Evolutionary conservation across 192 early-diverging fungal species (phyloP).

Genomic region (Coemansia reversa): DNA sequence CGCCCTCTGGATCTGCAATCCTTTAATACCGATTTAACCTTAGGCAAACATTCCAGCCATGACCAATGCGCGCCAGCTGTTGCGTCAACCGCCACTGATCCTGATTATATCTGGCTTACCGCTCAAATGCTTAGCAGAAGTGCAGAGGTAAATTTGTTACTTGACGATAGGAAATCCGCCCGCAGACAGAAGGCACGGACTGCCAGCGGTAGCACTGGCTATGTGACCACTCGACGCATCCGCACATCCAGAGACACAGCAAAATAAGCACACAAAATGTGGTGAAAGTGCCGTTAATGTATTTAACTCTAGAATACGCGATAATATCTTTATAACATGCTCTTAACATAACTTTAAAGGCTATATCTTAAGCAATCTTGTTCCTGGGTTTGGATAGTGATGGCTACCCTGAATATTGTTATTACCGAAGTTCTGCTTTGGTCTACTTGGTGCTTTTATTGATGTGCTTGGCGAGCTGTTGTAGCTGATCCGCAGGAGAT

Average conservation of each 20-base stretch:
- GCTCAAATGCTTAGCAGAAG: conserved; percentile 25
- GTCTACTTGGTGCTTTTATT: no score
- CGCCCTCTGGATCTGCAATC: neutral
- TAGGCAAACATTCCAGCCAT: no score
- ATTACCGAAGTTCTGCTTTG: no score
- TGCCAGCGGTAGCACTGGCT: neutral
- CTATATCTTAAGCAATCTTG: no score
- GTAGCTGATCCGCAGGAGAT: no score
- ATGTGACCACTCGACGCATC: neutral
- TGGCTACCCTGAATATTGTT: no score
- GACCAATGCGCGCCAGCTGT: no score
- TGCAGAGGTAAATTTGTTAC: conserved; percentile 13
- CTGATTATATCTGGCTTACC: conserved; percentile 31
- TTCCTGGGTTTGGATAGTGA: no score
- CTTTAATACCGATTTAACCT: neutral
- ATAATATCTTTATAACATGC: neutral
- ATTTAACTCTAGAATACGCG: neutral
- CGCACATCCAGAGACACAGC: neutral
- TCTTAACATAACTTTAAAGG: neutral
- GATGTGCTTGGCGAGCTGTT: no score
- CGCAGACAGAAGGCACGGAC: no score
- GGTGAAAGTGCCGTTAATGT: neutral
- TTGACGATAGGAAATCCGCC: neutral
- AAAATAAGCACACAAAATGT: neutral
- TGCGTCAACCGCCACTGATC: neutral